Evolutionary conservation across 345 rosid genomes (phyloP), one percentile per base, ranked within the genome.

Genomic region (Boechera retrofracta): DNA sequence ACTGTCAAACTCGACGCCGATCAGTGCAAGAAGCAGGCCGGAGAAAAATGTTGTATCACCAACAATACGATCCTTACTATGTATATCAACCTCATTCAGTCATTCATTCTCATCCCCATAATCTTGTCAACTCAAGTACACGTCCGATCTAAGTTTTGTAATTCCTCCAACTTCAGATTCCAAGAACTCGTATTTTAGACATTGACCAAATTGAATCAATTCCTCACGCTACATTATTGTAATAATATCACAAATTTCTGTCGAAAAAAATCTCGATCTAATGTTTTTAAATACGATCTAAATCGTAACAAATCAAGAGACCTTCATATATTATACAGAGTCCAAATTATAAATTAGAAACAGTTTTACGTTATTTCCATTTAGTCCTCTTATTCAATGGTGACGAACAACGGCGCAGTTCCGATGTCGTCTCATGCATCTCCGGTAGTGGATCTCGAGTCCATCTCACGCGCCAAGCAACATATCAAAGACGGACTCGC

Each of bases 331-430:
- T 3, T 10, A 12, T 3, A 35, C 45, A 10, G 4, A 41, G 45
- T 4, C 15, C 12, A 41, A 41, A 41, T 5, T 13, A 45, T 45
- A 15, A 45, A 45, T 10, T 10, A 44, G 15, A 21, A 12, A 44
- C 49, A 15, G 49, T 13, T 5, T 45, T 13, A 4, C 16, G 6
- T 45, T 45, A 41, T 41, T 41, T 41, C 15, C 10, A 42, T 44
- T 13, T 0, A 44, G 48, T 44, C 48, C n/a, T 44, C 16, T 44
- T n/a, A 48, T n/a, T 48, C 21, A 58, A 36, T 11, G 29, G 89
- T 89, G 97, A 77, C 96, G 8, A 79, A 64, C 53, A 87, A 93
- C 86, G 93, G 91, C 77, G 81, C 96, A n/a, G 91, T 94, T 54
- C 93, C 94, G 11, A 83, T 91, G 67, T 82, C 96, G 51, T 73